Conservation (phyloP, 768 basidiomycete genomes). For the Gloeopeniophorella convolvens region DNA sequence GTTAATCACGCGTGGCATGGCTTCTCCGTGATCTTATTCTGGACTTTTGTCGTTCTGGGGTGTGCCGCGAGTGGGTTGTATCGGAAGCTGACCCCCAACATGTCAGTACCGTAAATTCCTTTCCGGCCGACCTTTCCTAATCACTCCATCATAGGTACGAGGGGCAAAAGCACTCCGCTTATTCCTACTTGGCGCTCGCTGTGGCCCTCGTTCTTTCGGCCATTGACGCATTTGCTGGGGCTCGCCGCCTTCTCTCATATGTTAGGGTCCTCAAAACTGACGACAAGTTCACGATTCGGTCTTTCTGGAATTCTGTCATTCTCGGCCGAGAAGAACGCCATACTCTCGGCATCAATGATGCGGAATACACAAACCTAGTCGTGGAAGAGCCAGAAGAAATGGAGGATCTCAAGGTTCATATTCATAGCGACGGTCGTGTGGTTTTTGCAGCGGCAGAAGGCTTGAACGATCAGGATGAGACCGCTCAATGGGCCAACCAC, state of each 20-base stretch:
- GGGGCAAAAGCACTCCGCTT: constrained; percentile 50
- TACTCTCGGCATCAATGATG: constrained; percentile 14
- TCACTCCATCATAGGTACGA: constrained; percentile 50
- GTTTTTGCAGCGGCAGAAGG: constrained; percentile 6
- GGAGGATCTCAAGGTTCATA: constrained; percentile 36
- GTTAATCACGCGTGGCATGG: constrained; percentile 63
- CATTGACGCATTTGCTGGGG: constrained; percentile 47
- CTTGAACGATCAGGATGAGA: constrained; percentile 30
- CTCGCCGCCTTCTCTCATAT: constrained; percentile 48
- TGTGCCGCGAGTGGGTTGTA: constrained; percentile 66
- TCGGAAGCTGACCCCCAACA: constrained; percentile 71
- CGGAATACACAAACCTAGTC: constrained; percentile 58
- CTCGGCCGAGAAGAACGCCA: constrained; percentile 38
- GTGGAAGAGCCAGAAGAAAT: constrained; percentile 49
- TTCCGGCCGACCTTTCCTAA: neutral
- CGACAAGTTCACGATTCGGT: constrained; percentile 37
- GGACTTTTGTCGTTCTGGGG: constrained; percentile 53
- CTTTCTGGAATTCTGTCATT: constrained; percentile 54
- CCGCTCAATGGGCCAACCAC: constrained; percentile 50
- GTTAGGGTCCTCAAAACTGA: constrained; percentile 29
- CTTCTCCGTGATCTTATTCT: constrained; percentile 56
- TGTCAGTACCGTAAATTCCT: constrained; percentile 52
- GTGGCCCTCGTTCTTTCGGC: constrained; percentile 40
- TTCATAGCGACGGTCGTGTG: constrained; percentile 1
- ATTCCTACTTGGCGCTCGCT: constrained; percentile 53